These are phyloP conservation scores for Gaeumannomyces tritici DNA, from an alignment of 2,329 filamentous ascomycete species.

Conservation along the genomic window DNA sequence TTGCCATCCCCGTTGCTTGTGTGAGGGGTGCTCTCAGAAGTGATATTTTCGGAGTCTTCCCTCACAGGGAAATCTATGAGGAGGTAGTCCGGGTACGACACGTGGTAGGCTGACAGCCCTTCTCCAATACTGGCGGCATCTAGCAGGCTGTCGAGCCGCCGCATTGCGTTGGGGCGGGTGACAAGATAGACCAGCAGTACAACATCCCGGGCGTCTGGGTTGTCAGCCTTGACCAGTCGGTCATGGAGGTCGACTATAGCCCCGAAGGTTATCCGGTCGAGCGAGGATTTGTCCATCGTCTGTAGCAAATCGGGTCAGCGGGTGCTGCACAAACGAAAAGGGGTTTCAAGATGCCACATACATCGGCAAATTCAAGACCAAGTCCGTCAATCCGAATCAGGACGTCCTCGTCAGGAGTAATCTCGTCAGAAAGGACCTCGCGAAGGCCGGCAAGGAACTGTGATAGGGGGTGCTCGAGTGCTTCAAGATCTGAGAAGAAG, in stretches of 20 bases:
- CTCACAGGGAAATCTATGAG: not conserved
- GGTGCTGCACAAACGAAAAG: not conserved
- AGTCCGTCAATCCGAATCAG: conserved; percentile 42
- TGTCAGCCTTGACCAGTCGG: conserved; percentile 12
- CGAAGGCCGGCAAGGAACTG: conserved; percentile 34
- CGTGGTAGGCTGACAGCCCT: conserved; percentile 8
- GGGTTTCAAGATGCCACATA: conserved; percentile 15
- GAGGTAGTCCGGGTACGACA: not conserved
- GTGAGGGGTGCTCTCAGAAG: not conserved
- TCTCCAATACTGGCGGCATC: conserved; percentile 11
- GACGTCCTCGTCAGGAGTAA: conserved; percentile 35
- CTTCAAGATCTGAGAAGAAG: conserved; percentile 33
- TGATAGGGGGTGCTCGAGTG: conserved; percentile 33
- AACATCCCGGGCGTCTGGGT: conserved; percentile 1
- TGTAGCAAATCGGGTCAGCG: not conserved
- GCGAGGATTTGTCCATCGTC: conserved; percentile 12
- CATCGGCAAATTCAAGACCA: conserved; percentile 42
- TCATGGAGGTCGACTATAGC: conserved; percentile 13
- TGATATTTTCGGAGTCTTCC: conserved; percentile 3
- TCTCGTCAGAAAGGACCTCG: conserved; percentile 33
- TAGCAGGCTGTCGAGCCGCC: conserved; percentile 12
- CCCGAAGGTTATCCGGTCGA: conserved; percentile 12
- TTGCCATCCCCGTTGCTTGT: not conserved
- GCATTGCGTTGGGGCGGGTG: conserved; percentile 12
- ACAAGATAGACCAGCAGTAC: conserved; percentile 10